Base-by-base conservation (phyloP, 352 stramenopile species). In the Phytophthora macrochlamydospora region DNA sequence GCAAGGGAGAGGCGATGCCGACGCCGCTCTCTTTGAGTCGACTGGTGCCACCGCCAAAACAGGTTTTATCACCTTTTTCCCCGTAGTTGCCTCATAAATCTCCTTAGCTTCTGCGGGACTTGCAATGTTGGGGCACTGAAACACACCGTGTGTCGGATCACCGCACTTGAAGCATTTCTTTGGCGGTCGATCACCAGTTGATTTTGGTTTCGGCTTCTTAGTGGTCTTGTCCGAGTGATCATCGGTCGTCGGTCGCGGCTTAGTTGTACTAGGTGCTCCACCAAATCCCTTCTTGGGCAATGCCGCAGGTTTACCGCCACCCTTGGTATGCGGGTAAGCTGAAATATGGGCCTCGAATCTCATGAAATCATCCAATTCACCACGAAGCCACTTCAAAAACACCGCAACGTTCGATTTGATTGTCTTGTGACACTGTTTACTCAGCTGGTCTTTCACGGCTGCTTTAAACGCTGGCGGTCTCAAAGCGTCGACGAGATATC, bases 301-400 rank as follows among this genome's bases (percentile, higher is more conserved):
- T 24, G 18, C 18, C 18, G 18, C 18, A 24, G 18, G 18, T 24
- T 24, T 24, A 24, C 18, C 18, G 18, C 18, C 18, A 24, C 18
- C 18, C 18, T 40, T 46, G 40, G 4, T 46, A 7, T 46, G 40
- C 40, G 12, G 40, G 12, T 46, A 13, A 46, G 8, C 18, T 31
- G 9, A 18, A 1, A 67, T 56, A 35, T 67, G 51, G 4, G 44
- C 44, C 24, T 67, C 51, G 12, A 31, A 67, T 40, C 42, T 67
- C 51, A 67, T 67, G 7, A 67, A 67, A 8, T 51, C 44, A 11
- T 67, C 44, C 32, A 56, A 35, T 48, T 60, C 30, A 7, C 49
- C 14, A 2, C 42, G 28, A 1, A 67, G 31, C 51, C 51, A 67
- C 5, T 45, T 51, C 7, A 61, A 46, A 52, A 65, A 59, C 30